Evolutionary conservation across 352 stramenopile genomes (phyloP), one percentile per base, ranked within the genome.

Genomic region (Aphanomyces euteiches): DNA sequence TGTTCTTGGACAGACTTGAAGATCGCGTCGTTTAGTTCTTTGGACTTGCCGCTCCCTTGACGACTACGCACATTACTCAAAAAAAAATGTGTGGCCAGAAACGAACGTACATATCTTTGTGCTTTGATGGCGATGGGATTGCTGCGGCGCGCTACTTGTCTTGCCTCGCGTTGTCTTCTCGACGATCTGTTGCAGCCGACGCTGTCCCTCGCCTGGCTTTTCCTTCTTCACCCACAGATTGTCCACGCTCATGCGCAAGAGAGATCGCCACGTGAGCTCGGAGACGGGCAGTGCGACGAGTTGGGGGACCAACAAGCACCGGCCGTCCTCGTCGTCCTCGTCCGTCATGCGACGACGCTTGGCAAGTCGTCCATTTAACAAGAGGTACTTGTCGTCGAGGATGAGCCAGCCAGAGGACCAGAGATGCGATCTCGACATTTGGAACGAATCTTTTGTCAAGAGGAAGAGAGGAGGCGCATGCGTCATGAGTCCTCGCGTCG

Each of bases 331-430:
- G 17, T 50, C n/a, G n/a, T n/a, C n/a, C n/a, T n/a, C n/a, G n/a
- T n/a, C n/a, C n/a, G n/a, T n/a, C n/a, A n/a, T n/a, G n/a, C n/a
- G n/a, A 67, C 7, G n/a, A 67, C 37, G 10, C 21, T 13, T 8
- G 59, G 59, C 13, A 67, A 41, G 59, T 67, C 59, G 19, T 57
- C 59, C 7, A 13, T 12, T 0, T 41, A n/a, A 54, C 13, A 67
- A 37, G 19, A 67, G n/a, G 59, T 67, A 67, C 13, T 54, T 53
- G 37, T 36, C 36, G 34, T 56, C n/a, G n/a, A 67, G 8, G n/a
- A 67, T 65, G 39, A 67, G 8, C 59, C 59, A 67, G 47, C 59
- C 59, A 36, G 59, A n/a, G 36, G 5, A 5, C 59, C 59, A 67
- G 59, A 67, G 36, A 57, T 4, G 17, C 7, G 5, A 19, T 8